Evolutionary conservation across 179 eudicot species (phyloP).

Genomic region (Vitellaria paradoxa): DNA sequence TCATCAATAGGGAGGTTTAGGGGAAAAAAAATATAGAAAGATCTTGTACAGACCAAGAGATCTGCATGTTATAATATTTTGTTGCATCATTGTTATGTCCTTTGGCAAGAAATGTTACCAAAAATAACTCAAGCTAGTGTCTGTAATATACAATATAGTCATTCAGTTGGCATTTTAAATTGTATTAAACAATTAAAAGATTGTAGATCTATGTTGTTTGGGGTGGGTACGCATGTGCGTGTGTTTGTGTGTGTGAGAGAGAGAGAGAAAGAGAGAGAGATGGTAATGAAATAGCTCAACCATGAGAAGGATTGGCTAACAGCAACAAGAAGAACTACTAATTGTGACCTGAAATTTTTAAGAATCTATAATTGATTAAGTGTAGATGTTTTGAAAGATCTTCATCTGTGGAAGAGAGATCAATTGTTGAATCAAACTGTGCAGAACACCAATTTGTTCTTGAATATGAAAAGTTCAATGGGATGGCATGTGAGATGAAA

Average conservation of each 20-base stretch:
- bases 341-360: background rate
- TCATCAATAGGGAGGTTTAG: background rate
- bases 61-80: background rate
- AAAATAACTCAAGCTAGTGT: background rate
- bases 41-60: background rate
- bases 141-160: background rate
- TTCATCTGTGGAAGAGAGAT: background rate
- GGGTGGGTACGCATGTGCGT: too few relatives aligned
- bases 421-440: background rate
- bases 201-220: background rate
- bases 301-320: too few relatives aligned
- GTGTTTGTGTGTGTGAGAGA: too few relatives aligned
- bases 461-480: background rate
- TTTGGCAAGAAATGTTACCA: background rate
- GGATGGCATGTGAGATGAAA: background rate
- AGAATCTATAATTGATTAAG: background rate
- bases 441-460: background rate
- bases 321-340: background rate
- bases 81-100: background rate
- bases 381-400: background rate
- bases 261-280: background rate
- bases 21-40: background rate
- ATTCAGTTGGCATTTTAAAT: background rate
- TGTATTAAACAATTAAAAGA: background rate
- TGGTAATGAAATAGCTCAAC: too few relatives aligned